Base-by-base conservation (phyloP, 768 basidiomycete species). In the Sporobolomyces roseus region DNA sequence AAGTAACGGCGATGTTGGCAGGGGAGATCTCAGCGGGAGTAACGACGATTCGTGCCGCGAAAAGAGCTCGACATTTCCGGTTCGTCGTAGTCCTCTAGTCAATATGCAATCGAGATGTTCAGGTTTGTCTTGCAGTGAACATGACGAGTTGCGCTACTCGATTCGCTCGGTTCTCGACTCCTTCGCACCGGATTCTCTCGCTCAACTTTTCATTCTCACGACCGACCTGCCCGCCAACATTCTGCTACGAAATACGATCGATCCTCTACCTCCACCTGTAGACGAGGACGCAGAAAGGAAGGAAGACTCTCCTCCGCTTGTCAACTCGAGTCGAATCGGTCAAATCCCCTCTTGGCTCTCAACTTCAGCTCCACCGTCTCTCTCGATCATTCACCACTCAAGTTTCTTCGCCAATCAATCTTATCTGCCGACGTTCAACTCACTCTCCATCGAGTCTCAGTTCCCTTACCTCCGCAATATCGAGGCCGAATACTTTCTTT, bases 291-390 rank as follows among this genome's bases (percentile, higher is more conserved):
- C 7, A 10, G 17, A 41, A 41, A 17, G 17, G 17, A 17, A 41
- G 17, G 38, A 17, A 41, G 45, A 46, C 45, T 21, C 45, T 13
- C 14, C 45, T 9, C 38, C 38, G 38, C 6, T n/a, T 53, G 8
- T 32, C 27, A 0, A 7, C 21, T 33, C 25, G n/a, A 0, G 2
- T 4, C 56, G 61, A 4, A 41, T 67, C 7, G 80, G 80, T 17
- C 78, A 80, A 41, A 72, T 80, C 12, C 81, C 81, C 2, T 78
- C 79, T 62, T 82, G 81, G 81, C 77, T 82, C 51, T 46, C 58
- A 13, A 23, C 2, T 2, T 7, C 12, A 23, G 3, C 48, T 30
- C 4, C 14, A 1, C 60, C 66, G 1, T 51, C 41, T 0, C 51
- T 70, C 17, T 38, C 35, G 25, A 30, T 74, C 50, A 32, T 27